Evolutionary conservation across 2,329 filamentous ascomycete species (phyloP).

Genomic region (Trichoderma brevicompactum): DNA sequence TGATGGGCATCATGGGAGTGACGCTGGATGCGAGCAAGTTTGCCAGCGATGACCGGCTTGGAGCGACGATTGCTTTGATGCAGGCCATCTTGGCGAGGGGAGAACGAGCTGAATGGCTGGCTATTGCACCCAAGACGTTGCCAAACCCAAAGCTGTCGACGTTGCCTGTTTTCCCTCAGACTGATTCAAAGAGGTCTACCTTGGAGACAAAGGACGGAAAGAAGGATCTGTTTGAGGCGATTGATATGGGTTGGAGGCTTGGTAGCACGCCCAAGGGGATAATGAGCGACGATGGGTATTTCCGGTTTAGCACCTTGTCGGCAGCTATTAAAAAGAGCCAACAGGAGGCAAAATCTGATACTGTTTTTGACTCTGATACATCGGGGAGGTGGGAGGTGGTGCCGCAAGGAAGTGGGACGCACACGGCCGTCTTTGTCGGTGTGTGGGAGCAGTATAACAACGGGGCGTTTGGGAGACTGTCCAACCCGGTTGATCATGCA

Average conservation of each 20-base stretch:
- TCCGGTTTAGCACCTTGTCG: constrained; percentile 12
- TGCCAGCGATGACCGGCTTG: neutral
- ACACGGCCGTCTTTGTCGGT: constrained; percentile 7
- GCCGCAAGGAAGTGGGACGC: neutral
- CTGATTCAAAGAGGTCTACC: neutral
- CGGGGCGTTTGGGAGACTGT: constrained; percentile 1
- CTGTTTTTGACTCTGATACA: neutral
- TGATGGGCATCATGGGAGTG: constrained; percentile 24
- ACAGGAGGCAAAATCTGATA: neutral
- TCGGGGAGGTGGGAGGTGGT: neutral
- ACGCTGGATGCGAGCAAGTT: constrained; percentile 15
- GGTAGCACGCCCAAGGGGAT: neutral
- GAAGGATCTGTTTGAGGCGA: constrained; percentile 4
- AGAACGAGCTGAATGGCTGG: constrained; percentile 12
- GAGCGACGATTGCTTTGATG: constrained; percentile 21
- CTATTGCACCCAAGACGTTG: constrained; percentile 3
- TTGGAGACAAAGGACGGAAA: neutral
- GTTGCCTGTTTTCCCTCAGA: neutral
- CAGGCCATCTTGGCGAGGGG: constrained; percentile 3
- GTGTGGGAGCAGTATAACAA: constrained; percentile 19
- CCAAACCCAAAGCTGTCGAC: constrained; percentile 18
- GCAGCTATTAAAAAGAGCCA: neutral
- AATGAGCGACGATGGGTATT: constrained; percentile 4
- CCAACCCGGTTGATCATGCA: neutral
- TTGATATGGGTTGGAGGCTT: constrained; percentile 16